Evolutionary conservation across 2,329 filamentous ascomycete species (phyloP).

Genomic region (Fusarium sp.): DNA sequence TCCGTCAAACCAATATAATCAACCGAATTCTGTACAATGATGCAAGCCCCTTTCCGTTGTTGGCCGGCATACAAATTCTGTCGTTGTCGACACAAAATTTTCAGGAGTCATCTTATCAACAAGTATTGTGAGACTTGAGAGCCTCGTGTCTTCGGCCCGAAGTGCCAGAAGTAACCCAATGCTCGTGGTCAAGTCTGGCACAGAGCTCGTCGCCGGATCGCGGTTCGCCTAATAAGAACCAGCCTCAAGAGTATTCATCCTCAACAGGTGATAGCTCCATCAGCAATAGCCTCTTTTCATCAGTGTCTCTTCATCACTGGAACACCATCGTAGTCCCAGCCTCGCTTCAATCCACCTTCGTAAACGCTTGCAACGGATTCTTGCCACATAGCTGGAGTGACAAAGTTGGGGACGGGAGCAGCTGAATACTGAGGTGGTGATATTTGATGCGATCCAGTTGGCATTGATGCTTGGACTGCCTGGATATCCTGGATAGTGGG

Average conservation of each 20-base stretch:
- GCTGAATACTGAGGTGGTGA: conserved; percentile 65
- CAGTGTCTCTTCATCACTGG: conserved; percentile 51
- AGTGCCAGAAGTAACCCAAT: conserved; percentile 2
- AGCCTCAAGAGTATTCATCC: conserved; percentile 24
- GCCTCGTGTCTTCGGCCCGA: background rate
- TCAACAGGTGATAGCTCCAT: conserved; percentile 12
- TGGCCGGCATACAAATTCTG: conserved; percentile 1
- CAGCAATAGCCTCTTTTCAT: conserved; percentile 11
- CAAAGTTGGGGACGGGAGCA: conserved; percentile 67
- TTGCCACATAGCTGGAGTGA: conserved; percentile 80
- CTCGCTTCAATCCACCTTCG: conserved; percentile 71
- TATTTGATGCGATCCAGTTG: conserved; percentile 60
- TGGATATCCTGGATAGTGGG: conserved; percentile 66
- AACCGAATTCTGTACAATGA: conserved; percentile 15
- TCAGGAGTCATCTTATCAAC: background rate
- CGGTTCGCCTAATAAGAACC: conserved; percentile 14
- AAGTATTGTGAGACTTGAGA: conserved; percentile 14
- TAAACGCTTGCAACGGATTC: conserved; percentile 77
- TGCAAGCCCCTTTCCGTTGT: conserved; percentile 14
- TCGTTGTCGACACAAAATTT: conserved; percentile 12
- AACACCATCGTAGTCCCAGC: conserved; percentile 67
- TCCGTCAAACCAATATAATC: conserved; percentile 14
- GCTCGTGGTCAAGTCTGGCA: background rate
- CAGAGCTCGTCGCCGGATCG: background rate
- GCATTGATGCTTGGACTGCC: conserved; percentile 59